Evolutionary conservation across 306 rosid genomes (phyloP).

Genomic region (Herpetospermum pedunculosum): DNA sequence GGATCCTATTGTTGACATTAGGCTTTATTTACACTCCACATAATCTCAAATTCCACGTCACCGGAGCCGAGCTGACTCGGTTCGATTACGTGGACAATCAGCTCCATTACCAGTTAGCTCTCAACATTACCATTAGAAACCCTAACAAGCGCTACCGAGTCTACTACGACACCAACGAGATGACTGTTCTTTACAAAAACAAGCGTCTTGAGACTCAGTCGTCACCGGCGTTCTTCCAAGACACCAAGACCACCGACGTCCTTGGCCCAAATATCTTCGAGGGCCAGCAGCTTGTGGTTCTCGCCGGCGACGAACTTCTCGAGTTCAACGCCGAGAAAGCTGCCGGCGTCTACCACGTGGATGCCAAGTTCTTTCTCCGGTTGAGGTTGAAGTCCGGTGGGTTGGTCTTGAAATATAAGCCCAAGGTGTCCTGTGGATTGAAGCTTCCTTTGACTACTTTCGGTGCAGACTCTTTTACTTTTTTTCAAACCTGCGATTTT

Average conservation of each 20-base stretch:
- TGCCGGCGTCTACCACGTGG: conserved; percentile 28
- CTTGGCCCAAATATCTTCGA: neutral
- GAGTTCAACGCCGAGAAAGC: conserved; percentile 22
- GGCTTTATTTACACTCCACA: conserved; percentile 15
- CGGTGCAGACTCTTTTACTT: too few species aligned
- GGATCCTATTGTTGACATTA: conserved; percentile 8
- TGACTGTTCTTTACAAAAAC: neutral
- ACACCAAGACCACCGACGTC: neutral
- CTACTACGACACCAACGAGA: neutral
- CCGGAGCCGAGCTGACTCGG: conserved; percentile 18
- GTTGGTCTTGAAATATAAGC: conserved; percentile 34
- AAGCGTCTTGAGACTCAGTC: neutral
- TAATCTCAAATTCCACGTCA: conserved; percentile 15
- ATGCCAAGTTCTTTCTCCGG: conserved; percentile 40
- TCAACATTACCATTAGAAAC: conserved; percentile 8
- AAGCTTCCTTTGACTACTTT: conserved; percentile 25
- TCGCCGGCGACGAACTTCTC: neutral
- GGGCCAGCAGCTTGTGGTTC: neutral
- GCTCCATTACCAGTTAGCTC: conserved; percentile 17
- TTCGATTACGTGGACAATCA: conserved; percentile 6
- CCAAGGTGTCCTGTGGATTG: conserved; percentile 43
- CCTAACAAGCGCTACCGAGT: conserved; percentile 6
- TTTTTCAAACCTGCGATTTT: too few species aligned
- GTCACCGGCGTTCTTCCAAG: conserved; percentile 5
- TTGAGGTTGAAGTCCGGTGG: conserved; percentile 41